Evolutionary conservation across 192 early-diverging fungal species (phyloP).

Genomic region (Paraglomus occultum): DNA sequence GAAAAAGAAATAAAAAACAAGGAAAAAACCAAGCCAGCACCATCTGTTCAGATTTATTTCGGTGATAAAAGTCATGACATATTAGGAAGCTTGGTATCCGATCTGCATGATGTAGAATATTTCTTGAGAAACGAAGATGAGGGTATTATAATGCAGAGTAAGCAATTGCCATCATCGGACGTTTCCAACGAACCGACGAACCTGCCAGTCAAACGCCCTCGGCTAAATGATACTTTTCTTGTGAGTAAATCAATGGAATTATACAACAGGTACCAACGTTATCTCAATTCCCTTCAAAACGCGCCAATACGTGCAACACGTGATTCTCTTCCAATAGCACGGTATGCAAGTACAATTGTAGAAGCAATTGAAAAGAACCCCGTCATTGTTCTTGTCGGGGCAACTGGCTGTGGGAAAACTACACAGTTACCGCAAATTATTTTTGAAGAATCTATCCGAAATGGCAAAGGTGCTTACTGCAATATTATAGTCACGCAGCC

Average conservation of each 20-base stretch:
- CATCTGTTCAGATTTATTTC: constrained; percentile 37
- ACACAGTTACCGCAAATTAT: constrained; percentile 75
- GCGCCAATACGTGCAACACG: constrained; percentile 32
- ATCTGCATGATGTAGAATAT: constrained; percentile 17
- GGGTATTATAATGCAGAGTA: no score
- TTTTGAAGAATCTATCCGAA: constrained; percentile 51
- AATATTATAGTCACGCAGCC: constrained; percentile 61
- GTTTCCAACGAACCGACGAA: constrained; percentile 29
- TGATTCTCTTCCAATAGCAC: constrained; percentile 37
- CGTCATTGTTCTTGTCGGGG: constrained; percentile 45
- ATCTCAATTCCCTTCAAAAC: constrained; percentile 34
- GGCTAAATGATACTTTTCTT: background rate
- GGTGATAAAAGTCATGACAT: constrained; percentile 34
- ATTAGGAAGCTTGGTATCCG: constrained; percentile 33
- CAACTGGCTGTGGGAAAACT: constrained; percentile 57
- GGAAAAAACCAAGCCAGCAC: constrained; percentile 36
- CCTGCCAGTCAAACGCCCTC: background rate
- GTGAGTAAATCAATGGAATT: constrained; percentile 34
- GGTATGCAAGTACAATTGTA: constrained; percentile 37
- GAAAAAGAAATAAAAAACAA: constrained; percentile 35
- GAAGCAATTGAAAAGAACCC: constrained; percentile 41
- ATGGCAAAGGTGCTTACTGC: constrained; percentile 38
- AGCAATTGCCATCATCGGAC: constrained; percentile 24
- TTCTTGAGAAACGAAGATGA: no score
- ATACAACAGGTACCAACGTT: constrained; percentile 31